Conservation (phyloP, 768 basidiomycete genomes). For the Austroboletus eburneus region DNA sequence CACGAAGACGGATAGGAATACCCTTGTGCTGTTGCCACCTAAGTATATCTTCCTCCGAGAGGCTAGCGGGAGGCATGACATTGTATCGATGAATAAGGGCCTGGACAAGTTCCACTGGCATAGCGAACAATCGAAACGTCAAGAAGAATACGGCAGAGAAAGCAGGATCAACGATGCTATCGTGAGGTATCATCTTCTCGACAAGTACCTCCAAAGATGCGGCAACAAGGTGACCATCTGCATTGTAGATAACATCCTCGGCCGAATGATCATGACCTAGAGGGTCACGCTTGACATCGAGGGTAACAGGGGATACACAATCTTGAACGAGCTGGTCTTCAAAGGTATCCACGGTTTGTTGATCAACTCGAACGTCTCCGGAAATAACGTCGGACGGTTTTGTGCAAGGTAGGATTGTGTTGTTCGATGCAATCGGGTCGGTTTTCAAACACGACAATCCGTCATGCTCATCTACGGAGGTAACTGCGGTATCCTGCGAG, state of each 20-base stretch:
- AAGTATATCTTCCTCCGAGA: conserved; percentile 56
- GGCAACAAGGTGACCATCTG: conserved; percentile 85
- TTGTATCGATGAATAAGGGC: conserved; percentile 82
- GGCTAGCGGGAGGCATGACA: conserved; percentile 56
- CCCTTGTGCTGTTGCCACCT: conserved; percentile 87
- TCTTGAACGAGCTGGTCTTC: conserved; percentile 57
- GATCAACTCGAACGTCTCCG: conserved; percentile 43
- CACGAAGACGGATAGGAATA: conserved; percentile 83
- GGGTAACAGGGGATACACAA: conserved; percentile 47
- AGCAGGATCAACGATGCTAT: conserved; percentile 80
- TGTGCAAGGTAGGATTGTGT: conserved; percentile 25
- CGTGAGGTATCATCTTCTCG: conserved; percentile 97
- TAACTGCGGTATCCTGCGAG: conserved; percentile 48
- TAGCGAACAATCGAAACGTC: conserved; percentile 90
- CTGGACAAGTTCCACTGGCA: conserved; percentile 70
- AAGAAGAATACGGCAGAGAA: conserved; percentile 91
- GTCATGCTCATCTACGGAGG: conserved; percentile 45
- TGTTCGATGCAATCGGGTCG: conserved; percentile 26
- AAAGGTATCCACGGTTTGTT: conserved; percentile 30
- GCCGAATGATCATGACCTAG: conserved; percentile 72
- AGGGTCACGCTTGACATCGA: conserved; percentile 35
- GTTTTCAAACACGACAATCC: conserved; percentile 27
- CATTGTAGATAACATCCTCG: conserved; percentile 86
- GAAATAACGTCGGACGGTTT: conserved; percentile 45
- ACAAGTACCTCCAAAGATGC: conserved; percentile 86